Conservation (phyloP, 176 grass and related monocot species). For the Eragrostis nindensis region DNA sequence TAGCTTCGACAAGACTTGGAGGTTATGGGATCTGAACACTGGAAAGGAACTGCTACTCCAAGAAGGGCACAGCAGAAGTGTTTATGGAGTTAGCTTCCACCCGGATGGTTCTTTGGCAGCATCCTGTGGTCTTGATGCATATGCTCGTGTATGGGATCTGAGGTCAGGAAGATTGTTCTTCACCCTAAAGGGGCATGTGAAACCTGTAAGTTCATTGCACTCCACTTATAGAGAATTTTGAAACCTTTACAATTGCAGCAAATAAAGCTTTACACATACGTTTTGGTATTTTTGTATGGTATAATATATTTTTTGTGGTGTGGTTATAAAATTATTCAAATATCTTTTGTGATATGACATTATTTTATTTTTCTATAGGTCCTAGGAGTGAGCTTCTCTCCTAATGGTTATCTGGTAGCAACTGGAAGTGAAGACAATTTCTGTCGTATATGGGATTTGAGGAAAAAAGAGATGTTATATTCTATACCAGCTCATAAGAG, state of each 20-base stretch:
- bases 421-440: conserved; percentile 95
- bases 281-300: not conserved
- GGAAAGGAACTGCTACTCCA: conserved; percentile 89
- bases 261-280: not conserved
- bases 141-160: conserved; percentile 94
- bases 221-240: not conserved
- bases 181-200: conserved; percentile 85
- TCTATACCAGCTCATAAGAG: conserved; percentile 94
- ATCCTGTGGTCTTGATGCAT: conserved; percentile 83
- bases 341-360: conserved; percentile 3
- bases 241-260: not conserved
- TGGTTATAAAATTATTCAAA: not conserved
- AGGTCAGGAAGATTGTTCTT: conserved; percentile 88
- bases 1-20: conserved; percentile 99
- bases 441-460: conserved; percentile 97
- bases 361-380: conserved; percentile 59
- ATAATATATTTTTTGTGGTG: not conserved
- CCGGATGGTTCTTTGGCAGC: conserved; percentile 93
- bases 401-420: conserved; percentile 87
- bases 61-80: conserved; percentile 93
- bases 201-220: conserved; percentile 69
- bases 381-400: conserved; percentile 84
- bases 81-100: conserved; percentile 91
- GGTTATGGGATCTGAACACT: conserved; percentile 86
- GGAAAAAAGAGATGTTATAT: conserved; percentile 74